Percentiles rank a stretch among this genome's conserved stretches.
These are phyloP conservation scores for Dryas integrifolia DNA, from an alignment of 331 rosid species.

Conservation along the genomic window DNA sequence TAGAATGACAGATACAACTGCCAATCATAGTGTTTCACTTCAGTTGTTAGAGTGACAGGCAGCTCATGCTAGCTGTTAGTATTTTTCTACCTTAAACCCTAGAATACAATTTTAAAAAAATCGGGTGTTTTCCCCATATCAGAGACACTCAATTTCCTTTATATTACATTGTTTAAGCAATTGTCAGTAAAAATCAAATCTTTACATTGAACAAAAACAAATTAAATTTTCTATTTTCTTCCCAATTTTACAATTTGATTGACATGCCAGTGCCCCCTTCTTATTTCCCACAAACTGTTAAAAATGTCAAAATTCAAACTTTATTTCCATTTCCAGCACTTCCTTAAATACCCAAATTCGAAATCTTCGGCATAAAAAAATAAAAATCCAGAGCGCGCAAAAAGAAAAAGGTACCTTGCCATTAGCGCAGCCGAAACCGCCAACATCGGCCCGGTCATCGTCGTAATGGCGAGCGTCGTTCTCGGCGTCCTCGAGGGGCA, in stretches of 20 bases:
- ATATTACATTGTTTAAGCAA: background rate
- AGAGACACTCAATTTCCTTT: background rate
- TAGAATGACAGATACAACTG: background rate
- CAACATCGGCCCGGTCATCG: conserved; percentile 66
- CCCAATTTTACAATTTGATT: background rate
- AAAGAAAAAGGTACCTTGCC: conserved; percentile 58
- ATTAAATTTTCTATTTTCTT: background rate
- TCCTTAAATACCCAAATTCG: background rate
- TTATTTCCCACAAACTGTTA: background rate
- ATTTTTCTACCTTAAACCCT: background rate
- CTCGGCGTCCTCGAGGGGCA: conserved; percentile 86
- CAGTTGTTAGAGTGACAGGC: background rate
- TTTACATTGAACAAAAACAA: background rate
- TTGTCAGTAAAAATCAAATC: background rate
- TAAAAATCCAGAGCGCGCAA: too few relatives aligned
- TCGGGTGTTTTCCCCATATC: background rate
- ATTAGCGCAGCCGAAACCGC: conserved; percentile 87
- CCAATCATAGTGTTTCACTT: background rate
- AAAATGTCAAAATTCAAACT: background rate
- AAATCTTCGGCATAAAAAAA: background rate
- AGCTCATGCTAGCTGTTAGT: background rate
- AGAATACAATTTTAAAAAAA: background rate
- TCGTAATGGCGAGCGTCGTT: conserved; percentile 89
- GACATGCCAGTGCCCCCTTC: background rate
- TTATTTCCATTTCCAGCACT: background rate